Percentiles rank a stretch among this genome's conserved stretches.
These are phyloP conservation scores for Colletotrichum navitas DNA, from an alignment of 2,329 filamentous ascomycete genomes.

Conservation along the genomic window DNA sequence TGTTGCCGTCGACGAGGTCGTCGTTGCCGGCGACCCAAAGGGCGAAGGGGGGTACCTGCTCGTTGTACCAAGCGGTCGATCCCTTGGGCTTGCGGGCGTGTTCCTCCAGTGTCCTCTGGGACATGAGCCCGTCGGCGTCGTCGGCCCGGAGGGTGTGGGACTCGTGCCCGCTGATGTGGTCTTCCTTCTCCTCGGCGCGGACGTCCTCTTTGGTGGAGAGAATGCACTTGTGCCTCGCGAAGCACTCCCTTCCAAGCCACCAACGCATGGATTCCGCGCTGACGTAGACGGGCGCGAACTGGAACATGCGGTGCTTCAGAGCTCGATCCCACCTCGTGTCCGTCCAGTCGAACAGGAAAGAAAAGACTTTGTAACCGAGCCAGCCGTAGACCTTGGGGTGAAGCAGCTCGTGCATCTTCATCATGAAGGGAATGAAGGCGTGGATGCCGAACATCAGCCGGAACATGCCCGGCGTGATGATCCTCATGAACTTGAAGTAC, in stretches of 20 bases:
- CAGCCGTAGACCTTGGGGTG: conserved; percentile 79
- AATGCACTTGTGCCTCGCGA: conserved; percentile 84
- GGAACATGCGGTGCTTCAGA: conserved; percentile 85
- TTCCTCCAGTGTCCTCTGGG: conserved; percentile 46
- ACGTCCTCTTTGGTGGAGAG: conserved; percentile 81
- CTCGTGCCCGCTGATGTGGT: conserved; percentile 59
- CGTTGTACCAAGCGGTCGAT: conserved; percentile 83
- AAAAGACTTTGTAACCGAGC: conserved; percentile 90
- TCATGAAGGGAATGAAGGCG: conserved; percentile 94
- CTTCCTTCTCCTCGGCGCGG: conserved; percentile 70
- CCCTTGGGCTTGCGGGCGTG: conserved; percentile 59
- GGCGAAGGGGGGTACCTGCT: conserved; percentile 83
- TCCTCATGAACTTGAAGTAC: conserved; percentile 92
- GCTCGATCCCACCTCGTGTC: conserved; percentile 87
- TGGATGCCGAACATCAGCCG: conserved; percentile 90
- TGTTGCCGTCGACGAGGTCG: conserved; percentile 84
- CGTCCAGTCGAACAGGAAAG: conserved; percentile 89
- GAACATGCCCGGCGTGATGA: conserved; percentile 82
- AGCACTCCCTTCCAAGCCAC: conserved; percentile 93
- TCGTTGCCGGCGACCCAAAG: conserved; percentile 90
- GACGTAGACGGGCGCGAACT: conserved; percentile 92
- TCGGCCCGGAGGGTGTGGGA: conserved; percentile 47
- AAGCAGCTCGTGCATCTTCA: conserved; percentile 79
- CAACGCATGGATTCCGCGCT: conserved; percentile 92
- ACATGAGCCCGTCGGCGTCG: conserved; percentile 49